Evolutionary conservation across 129 eudicot genomes (phyloP).

Genomic region (Escallonia herrerae): DNA sequence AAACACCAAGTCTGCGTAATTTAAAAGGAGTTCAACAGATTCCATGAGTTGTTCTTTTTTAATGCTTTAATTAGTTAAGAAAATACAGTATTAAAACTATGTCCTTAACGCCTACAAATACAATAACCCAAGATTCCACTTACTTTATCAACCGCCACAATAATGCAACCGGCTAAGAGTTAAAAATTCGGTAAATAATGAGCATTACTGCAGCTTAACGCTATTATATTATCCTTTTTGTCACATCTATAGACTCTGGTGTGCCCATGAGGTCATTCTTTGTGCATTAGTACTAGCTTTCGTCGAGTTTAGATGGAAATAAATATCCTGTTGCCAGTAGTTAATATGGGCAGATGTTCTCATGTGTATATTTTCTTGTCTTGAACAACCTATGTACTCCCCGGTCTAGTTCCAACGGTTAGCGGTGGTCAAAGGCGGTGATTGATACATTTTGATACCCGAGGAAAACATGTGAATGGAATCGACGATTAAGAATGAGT

Average conservation of each 20-base stretch:
- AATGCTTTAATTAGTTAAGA: neutral
- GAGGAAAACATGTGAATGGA: too few relatives aligned
- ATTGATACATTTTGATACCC: too few relatives aligned
- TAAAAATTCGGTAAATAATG: neutral
- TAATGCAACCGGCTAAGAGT: constrained; percentile 35
- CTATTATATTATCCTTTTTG: neutral
- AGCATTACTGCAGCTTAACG: neutral
- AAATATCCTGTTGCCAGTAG: neutral
- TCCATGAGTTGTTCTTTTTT: constrained; percentile 4
- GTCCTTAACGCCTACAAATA: neutral
- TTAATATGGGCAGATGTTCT: neutral
- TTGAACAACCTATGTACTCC: too few relatives aligned
- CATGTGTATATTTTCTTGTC: too few relatives aligned
- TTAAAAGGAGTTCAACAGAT: neutral
- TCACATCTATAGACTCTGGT: neutral
- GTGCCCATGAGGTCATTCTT: neutral
- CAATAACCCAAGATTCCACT: constrained; percentile 1
- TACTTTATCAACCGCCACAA: constrained; percentile 44
- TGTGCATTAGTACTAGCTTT: too few relatives aligned
- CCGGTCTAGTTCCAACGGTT: too few relatives aligned
- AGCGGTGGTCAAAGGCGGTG: too few relatives aligned
- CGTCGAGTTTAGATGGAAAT: neutral
- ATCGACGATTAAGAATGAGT: too few relatives aligned
- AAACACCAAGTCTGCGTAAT: neutral
- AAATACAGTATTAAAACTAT: neutral